Conservation (phyloP, 2,329 filamentous ascomycete species). For the Malbranchea cinnamomea region DNA sequence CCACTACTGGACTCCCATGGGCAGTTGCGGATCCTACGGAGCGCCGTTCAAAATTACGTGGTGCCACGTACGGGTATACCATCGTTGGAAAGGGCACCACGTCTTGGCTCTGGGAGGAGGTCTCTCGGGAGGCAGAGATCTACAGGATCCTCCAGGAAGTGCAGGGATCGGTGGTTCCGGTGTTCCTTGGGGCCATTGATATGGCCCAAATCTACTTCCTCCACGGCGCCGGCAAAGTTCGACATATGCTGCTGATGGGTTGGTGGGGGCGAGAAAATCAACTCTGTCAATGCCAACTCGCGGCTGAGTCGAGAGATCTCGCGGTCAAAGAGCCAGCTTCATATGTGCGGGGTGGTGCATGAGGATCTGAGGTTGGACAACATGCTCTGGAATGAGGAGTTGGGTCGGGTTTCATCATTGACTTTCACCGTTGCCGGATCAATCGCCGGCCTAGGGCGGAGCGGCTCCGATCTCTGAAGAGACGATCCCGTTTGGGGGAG, state of each 20-base stretch:
- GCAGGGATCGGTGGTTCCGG: constrained; percentile 17
- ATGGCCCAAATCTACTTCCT: constrained; percentile 16
- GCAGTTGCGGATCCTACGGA: constrained; percentile 15
- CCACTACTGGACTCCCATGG: constrained; percentile 15
- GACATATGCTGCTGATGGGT: constrained; percentile 19
- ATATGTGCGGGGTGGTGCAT: constrained; percentile 11
- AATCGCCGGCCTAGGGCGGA: too few species aligned
- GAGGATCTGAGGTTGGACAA: constrained; percentile 12
- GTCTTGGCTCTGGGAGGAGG: constrained; percentile 12
- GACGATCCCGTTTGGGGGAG: too few species aligned
- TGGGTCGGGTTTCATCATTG: constrained; percentile 12
- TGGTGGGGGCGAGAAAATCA: constrained; percentile 14
- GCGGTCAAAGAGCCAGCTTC: constrained; percentile 8
- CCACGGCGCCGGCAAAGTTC: constrained; percentile 15
- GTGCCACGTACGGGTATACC: constrained; percentile 13
- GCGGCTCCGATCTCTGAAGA: too few species aligned
- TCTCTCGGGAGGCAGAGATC: constrained; percentile 15
- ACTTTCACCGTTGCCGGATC: constrained; percentile 15
- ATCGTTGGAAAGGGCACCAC: constrained; percentile 20
- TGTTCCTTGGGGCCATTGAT: constrained; percentile 17
- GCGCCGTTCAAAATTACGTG: constrained; percentile 19
- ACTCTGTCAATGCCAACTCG: constrained; percentile 4
- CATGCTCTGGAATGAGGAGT: constrained; percentile 15
- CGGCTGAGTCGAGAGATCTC: constrained; percentile 5
- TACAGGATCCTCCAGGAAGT: constrained; percentile 13